A percentile compares a stretch with the other conserved stretches of the same genome.
Evolutionary conservation across 257 asterid species (phyloP).

Genomic region (Avicennia marina): DNA sequence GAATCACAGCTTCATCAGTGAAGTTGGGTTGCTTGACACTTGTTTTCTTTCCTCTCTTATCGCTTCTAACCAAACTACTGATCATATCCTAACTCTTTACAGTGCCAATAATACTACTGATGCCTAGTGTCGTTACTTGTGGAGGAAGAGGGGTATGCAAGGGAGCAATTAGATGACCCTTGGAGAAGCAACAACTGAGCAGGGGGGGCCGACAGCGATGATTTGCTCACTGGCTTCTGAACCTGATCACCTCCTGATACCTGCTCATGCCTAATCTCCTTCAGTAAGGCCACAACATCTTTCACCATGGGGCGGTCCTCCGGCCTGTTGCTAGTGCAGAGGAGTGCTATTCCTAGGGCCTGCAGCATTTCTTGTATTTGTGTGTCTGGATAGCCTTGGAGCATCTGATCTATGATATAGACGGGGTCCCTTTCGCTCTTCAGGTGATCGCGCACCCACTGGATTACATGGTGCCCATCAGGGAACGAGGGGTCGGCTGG

Average conservation of each 20-base stretch:
- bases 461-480: conserved; percentile 61
- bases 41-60: conserved; percentile 2
- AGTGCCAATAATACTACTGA: conserved; percentile 11
- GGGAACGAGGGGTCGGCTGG: conserved; percentile 74
- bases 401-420: conserved; percentile 50
- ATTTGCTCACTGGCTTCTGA: conserved; percentile 27
- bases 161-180: conserved; percentile 41
- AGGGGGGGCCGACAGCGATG: conserved; percentile 28
- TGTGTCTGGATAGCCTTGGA: conserved; percentile 69
- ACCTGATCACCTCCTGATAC: conserved; percentile 24
- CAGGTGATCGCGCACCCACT: conserved; percentile 67
- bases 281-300: conserved; percentile 70
- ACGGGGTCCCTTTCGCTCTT: conserved; percentile 57
- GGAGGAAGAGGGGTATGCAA: conserved; percentile 45
- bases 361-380: conserved; percentile 85
- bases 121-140: conserved; percentile 25
- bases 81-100: conserved; percentile 15
- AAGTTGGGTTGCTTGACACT: conserved; percentile 14
- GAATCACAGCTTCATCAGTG: neutral
- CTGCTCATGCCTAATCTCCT: conserved; percentile 53
- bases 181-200: conserved; percentile 42
- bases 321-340: conserved; percentile 69
- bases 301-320: conserved; percentile 77
- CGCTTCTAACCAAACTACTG: conserved; percentile 8
- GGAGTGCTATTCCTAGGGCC: conserved; percentile 69